Conservation (phyloP, 2,329 filamentous ascomycete species). For the Hypoxylon sp. region DNA sequence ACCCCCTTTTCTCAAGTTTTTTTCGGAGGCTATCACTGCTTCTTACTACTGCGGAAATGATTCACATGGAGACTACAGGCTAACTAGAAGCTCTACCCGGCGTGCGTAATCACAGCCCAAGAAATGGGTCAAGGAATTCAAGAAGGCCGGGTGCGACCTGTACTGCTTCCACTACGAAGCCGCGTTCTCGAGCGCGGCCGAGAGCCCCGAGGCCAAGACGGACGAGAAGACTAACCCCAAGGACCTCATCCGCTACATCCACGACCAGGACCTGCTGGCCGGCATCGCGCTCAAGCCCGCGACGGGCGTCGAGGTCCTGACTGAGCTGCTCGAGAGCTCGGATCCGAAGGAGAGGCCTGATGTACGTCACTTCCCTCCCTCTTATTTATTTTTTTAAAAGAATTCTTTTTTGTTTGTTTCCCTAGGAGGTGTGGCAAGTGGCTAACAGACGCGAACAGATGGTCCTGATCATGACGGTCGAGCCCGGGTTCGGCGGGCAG, state of each 20-base stretch:
- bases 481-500: constrained; percentile 97
- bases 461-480: constrained; percentile 98
- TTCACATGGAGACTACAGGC: not conserved
- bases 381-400: not conserved
- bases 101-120: constrained; percentile 77
- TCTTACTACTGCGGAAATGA: not conserved
- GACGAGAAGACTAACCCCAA: constrained; percentile 84
- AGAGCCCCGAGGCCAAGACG: constrained; percentile 78
- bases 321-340: constrained; percentile 84
- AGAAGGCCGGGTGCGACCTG: constrained; percentile 94
- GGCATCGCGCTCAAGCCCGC: constrained; percentile 96
- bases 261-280: constrained; percentile 87
- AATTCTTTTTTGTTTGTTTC: not conserved
- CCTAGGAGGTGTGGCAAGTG: not conserved
- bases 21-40: not conserved
- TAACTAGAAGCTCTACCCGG: constrained; percentile 1
- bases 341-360: constrained; percentile 86
- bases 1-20: not conserved
- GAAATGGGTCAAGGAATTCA: constrained; percentile 97
- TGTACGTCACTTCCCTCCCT: constrained; percentile 68
- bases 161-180: constrained; percentile 99
- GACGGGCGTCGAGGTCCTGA: constrained; percentile 91
- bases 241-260: constrained; percentile 91
- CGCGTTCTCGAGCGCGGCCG: constrained; percentile 88
- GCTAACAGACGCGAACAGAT: constrained; percentile 71